Base-by-base conservation (phyloP, 2,329 filamentous ascomycete species). In the Alternaria metachromatica region DNA sequence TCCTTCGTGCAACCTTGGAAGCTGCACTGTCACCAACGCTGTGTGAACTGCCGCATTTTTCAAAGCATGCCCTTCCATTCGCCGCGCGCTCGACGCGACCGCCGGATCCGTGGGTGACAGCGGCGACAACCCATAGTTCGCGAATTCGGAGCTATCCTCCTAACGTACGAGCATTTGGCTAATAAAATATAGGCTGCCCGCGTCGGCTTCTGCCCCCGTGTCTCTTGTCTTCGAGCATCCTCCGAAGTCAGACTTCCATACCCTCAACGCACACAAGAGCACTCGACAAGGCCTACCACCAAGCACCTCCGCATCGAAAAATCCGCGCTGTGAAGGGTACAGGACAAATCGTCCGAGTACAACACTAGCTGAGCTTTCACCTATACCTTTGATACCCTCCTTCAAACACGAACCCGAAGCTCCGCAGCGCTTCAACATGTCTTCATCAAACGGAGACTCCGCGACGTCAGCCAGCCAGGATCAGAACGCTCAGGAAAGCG, bases 181-280 rank as follows among this genome's bases (percentile, higher is more conserved):
- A 43, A 72, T 51, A 25, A 13, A 49, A 0, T 54, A 58, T 50
- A 60, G 61, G 56, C 58, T 69, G 71, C 54, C 59, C 55, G 63
- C 68, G 66, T 63, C 62, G 60, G 71, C 71, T 69, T 67, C 62
- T 62, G 62, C 61, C 65, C 55, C 63, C 57, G 45, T 65, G 48
- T 45, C 62, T 62, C 49, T 55, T 55, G n/a, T 53, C 57, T 33
- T 53, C 30, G 18, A 53, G 37, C 59, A 45, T 45, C 56, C 45
- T 25, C 63, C 21, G 25, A 41, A 53, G 25, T 26, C 48, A n/a
- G 48, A 58, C 60, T 53, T 55, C 33, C 53, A 51, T 55, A 55
- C 50, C 37, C 8, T 23, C 41, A 13, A 51, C 28, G 59, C 48
- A 61, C 26, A 37, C 26, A 30, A 18, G 23, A 3, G 12, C 51